Base-by-base conservation (phyloP, 1,284 basidiomycete genomes). In the Ceratobasidium sp. region DNA sequence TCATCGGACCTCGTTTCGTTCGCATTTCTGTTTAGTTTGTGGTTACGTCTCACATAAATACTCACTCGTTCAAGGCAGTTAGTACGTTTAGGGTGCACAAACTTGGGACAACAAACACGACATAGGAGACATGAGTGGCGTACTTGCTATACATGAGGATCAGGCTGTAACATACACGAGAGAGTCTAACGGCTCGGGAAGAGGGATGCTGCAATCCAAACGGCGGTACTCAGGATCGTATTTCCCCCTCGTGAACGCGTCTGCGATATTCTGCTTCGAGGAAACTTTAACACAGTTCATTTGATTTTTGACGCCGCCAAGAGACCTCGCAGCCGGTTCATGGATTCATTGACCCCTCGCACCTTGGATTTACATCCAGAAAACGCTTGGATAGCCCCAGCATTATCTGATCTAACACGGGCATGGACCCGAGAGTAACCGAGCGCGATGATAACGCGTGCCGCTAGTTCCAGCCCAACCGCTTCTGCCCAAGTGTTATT, bases 211-310 rank as follows among this genome's bases (percentile, higher is more conserved):
- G 40, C 59, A 62, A 33, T 38, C 33, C 15, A 38, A 15, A 6
- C 59, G 59, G n/a, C 15, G 23, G 20, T 64, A 64, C 12, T 10
- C 15, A 23, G 61, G 40, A n/a, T 64, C 61, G 23, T 9, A 64
- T 10, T 23, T 44, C 17, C 61, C 61, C 20, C 61, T 28, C 12
- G 61, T 44, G 23, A 64, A 64, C 1, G 61, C 61, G 12, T 64
- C 61, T 13, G 61, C 61, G 44, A 64, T 64, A 26, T 64, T 64
- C 17, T 64, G 4, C 61, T 64, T 64, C 2, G 61, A 64, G 23
- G 61, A 4, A 42, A 64, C 42, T 4, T 64, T 20, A 17, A 44
- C 61, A n/a, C 17, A 44, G 5, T 64, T 33, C 61, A 64, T 44
- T 23, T 64, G 20, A 64, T 64, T 17, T 64, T 64, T 5, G 9